A percentile compares a stretch with the other conserved stretches of the same genome.
phyloP scores from a whole-genome alignment of 139 green algal genomes.

The Marvania coccoides region DNA sequence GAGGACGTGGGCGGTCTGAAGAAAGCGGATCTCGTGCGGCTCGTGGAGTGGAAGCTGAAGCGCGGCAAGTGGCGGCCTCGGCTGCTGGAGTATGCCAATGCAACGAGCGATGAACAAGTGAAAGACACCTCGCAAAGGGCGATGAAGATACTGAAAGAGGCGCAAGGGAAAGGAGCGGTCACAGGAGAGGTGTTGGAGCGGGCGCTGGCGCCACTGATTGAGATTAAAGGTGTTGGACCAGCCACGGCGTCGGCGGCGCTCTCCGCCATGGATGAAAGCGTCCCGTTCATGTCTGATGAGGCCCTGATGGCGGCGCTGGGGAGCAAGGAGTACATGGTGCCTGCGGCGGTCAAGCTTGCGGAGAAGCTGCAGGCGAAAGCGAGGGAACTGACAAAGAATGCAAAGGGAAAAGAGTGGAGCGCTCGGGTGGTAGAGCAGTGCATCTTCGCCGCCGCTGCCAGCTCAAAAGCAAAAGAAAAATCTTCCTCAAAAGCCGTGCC shows the following conservation, averaged over 20 bases:
- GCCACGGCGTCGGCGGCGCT: constrained; percentile 58
- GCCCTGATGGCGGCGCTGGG: constrained; percentile 30
- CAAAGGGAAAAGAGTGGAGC: not conserved
- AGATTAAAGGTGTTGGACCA: constrained; percentile 56
- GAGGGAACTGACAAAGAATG: constrained; percentile 1
- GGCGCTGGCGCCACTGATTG: constrained; percentile 33
- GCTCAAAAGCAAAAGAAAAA: not conserved
- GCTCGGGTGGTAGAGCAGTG: constrained; percentile 10
- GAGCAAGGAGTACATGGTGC: constrained; percentile 31
- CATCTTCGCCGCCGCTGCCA: constrained; percentile 1
- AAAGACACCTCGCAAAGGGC: not conserved
- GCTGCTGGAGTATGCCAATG: constrained; percentile 43
- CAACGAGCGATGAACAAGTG: constrained; percentile 8
- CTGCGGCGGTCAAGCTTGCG: constrained; percentile 20
- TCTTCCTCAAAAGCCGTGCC: not conserved
- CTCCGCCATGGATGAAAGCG: constrained; percentile 1
- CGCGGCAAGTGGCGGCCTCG: constrained; percentile 51
- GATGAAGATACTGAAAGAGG: constrained; percentile 2
- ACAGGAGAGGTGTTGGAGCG: too few species aligned
- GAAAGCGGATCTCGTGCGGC: not conserved
- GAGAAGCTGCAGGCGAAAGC: constrained; percentile 18
- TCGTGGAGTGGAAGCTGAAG: constrained; percentile 69
- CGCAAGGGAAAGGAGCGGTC: not conserved
- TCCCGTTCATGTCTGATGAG: constrained; percentile 59
- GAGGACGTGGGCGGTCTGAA: not conserved